A percentile compares a stretch with the other conserved stretches of the same genome.
These are phyloP conservation scores for Papilionanthe hybrid DNA, from an alignment of 116 monocot genomes.

Conservation along the genomic window DNA sequence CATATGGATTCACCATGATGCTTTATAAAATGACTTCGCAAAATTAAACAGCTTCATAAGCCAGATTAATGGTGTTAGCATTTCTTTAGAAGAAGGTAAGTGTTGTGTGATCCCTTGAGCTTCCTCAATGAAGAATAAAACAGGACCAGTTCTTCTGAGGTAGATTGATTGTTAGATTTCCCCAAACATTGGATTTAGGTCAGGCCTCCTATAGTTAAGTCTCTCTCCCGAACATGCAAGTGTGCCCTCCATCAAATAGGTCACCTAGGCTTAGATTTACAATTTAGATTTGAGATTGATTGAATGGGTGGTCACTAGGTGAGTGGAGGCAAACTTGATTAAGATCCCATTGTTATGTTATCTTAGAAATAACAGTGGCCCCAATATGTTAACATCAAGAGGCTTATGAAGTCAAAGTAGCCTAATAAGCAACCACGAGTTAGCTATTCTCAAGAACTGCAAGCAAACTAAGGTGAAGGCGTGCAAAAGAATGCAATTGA, in stretches of 20 bases:
- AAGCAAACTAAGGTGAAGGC: background rate
- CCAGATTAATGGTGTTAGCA: background rate
- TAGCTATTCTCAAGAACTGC: background rate
- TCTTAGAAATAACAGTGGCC: no score
- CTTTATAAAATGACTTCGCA: background rate
- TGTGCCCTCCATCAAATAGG: no score
- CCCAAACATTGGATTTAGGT: background rate
- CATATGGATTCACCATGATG: background rate
- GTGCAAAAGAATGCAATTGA: background rate
- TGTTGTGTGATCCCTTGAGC: background rate
- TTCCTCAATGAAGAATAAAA: background rate
- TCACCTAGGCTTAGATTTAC: no score
- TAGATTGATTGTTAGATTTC: background rate
- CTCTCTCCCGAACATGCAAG: background rate
- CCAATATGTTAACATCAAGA: no score
- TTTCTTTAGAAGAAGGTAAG: background rate
- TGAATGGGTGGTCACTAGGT: no score
- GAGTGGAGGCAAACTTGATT: background rate
- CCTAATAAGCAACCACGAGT: background rate
- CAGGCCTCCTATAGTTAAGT: background rate
- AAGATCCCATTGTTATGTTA: no score
- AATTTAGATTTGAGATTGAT: no score
- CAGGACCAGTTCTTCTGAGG: background rate
- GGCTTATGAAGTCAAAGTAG: no score
- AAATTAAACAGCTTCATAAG: background rate